A percentile compares a stretch with the other conserved stretches of the same genome.
Conservation (phyloP, 805 yeast genomes). For the Candida oleophila region DNA sequence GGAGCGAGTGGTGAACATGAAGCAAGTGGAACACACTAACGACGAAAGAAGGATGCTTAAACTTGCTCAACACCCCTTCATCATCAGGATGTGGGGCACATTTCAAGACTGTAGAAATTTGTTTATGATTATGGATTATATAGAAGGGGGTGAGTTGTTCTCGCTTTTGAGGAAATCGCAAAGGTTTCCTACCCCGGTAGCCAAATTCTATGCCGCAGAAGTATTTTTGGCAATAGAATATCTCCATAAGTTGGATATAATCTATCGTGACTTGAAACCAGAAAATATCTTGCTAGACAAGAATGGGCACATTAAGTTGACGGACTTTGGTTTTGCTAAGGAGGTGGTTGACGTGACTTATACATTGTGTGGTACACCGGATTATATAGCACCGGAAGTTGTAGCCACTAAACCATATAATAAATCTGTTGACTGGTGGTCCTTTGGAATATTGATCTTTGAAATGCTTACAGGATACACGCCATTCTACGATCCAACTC, state of each 20-base stretch:
- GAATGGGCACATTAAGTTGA: constrained; percentile 59
- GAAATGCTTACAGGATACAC: constrained; percentile 65
- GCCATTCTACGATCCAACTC: constrained; percentile 62
- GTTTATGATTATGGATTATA: constrained; percentile 65
- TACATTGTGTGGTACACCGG: constrained; percentile 65
- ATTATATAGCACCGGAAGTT: constrained; percentile 66
- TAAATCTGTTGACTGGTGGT: constrained; percentile 67
- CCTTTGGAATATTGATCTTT: constrained; percentile 57
- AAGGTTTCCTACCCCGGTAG: constrained; percentile 61
- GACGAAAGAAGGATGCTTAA: constrained; percentile 61
- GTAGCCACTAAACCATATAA: constrained; percentile 62
- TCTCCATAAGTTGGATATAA: constrained; percentile 56
- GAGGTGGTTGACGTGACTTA: constrained; percentile 60
- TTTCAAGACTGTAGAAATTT: constrained; percentile 56
- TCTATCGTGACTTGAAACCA: constrained; percentile 61
- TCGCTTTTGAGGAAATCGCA: constrained; percentile 56
- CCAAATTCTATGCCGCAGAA: constrained; percentile 64
- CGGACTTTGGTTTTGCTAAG: constrained; percentile 65
- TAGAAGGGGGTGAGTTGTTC: constrained; percentile 63
- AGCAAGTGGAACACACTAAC: constrained; percentile 63
- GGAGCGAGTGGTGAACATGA: constrained; percentile 57
- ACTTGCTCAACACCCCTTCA: constrained; percentile 58
- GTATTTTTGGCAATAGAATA: constrained; percentile 59
- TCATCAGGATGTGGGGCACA: constrained; percentile 68
- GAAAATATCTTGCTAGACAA: constrained; percentile 59